These are phyloP conservation scores for Eutypa lata DNA, from an alignment of 2,329 filamentous ascomycete species.

Conservation along the genomic window DNA sequence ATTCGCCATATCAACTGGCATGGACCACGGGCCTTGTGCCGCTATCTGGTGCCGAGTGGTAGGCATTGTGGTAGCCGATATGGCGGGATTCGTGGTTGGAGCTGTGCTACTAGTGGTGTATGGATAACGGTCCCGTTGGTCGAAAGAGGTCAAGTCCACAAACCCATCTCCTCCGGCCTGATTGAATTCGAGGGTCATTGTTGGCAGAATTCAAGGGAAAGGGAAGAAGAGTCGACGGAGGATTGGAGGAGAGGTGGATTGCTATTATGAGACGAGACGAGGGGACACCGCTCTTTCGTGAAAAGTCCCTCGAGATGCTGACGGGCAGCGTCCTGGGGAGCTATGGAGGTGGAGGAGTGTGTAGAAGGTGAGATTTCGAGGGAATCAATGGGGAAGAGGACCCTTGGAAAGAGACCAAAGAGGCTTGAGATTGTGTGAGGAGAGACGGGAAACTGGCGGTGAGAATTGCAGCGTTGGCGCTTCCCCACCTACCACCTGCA, in stretches of 20 bases:
- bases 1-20: constrained; percentile 50
- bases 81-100: constrained; percentile 34
- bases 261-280: constrained; percentile 43
- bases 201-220: constrained; percentile 33
- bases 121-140: constrained; percentile 56
- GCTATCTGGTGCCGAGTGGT: constrained; percentile 29
- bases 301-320: constrained; percentile 20
- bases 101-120: constrained; percentile 35
- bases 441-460: constrained; percentile 31
- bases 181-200: constrained; percentile 61
- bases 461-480: constrained; percentile 29
- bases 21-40: constrained; percentile 42
- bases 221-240: constrained; percentile 31
- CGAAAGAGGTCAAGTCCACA: constrained; percentile 57
- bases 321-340: constrained; percentile 14
- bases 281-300: constrained; percentile 45
- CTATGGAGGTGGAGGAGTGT: constrained; percentile 27
- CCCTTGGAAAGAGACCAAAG: constrained; percentile 20
- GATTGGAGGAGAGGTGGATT: constrained; percentile 38
- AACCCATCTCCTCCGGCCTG: constrained; percentile 56
- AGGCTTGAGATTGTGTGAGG: constrained; percentile 27
- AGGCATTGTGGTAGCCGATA: constrained; percentile 37
- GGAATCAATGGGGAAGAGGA: constrained; percentile 22
- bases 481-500: constrained; percentile 31
- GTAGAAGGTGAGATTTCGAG: constrained; percentile 31